Base-by-base conservation (phyloP, 495 filamentous ascomycete genomes). In the Aspergillus steynii region DNA sequence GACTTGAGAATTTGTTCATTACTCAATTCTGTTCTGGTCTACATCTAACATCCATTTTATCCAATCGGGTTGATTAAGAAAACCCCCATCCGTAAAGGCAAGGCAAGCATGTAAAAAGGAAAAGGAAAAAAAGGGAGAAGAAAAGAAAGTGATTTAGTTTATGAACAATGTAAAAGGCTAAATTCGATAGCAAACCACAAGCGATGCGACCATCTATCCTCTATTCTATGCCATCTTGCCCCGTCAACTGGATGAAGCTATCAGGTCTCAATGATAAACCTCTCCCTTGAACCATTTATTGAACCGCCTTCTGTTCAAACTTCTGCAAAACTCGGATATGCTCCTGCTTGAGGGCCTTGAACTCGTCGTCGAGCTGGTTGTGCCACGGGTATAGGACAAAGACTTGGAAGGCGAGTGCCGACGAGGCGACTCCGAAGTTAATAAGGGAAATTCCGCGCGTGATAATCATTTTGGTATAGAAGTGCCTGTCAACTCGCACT, bases 371-470 rank as follows among this genome's bases (percentile, higher is more conserved):
- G n/a, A 88, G 74, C 62, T 82, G 70, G 45, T 85, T 75, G 68
- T 88, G 86, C 86, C 86, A 88, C 29, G 86, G 86, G 66, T 88
- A 88, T 15, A 88, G 69, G 37, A 88, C 85, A 64, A 79, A 82
- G 53, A 87, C 85, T 72, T 88, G 86, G 67, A 88, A 88, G 42
- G 71, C 71, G 8, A 88, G 74, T 0, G 86, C 86, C n/a, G 83
- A 83, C 27, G 77, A 77, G 54, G 83, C 85, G 60, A 88, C 80
- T 54, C 76, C 66, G 64, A 88, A 87, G 71, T 88, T 88, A 37
- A 82, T 84, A 50, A 87, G 29, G 28, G 85, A 86, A 62, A 87
- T 79, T 2, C 78, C 70, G 59, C 85, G 84, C 3, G 85, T 85
- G 57, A 85, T 72, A 12, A 82, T 59, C 83, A 84, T 84, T n/a